Conservation (phyloP, 768 basidiomycete genomes). For the Amylocystis lapponica region DNA sequence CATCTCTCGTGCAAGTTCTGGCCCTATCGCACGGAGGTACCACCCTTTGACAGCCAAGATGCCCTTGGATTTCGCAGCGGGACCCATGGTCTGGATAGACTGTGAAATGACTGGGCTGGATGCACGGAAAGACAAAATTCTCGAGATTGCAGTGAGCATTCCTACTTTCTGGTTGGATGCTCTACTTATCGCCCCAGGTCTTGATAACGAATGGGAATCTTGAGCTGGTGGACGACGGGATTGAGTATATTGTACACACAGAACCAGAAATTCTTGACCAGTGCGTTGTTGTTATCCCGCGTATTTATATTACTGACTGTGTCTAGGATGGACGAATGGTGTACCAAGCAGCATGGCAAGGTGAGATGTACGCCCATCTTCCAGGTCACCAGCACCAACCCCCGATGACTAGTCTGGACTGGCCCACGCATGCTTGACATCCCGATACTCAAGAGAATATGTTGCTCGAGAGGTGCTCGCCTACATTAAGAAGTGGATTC, state of each 20-base stretch:
- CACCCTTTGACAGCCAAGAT: too few relatives aligned
- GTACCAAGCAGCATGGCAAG: constrained; percentile 70
- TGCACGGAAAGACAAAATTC: constrained; percentile 57
- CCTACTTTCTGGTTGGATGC: not conserved
- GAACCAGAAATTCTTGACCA: constrained; percentile 64
- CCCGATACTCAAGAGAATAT: constrained; percentile 53
- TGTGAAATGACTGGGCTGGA: constrained; percentile 86
- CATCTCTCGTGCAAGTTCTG: too few relatives aligned
- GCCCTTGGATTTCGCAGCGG: constrained; percentile 43
- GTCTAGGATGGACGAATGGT: constrained; percentile 84
- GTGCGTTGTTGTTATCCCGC: constrained; percentile 35
- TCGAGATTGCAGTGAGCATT: constrained; percentile 69
- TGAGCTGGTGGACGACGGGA: constrained; percentile 72
- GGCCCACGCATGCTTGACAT: constrained; percentile 71
- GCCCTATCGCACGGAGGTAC: too few relatives aligned
- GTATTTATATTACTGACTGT: constrained; percentile 1
- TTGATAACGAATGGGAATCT: constrained; percentile 85
- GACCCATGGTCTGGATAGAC: constrained; percentile 79
- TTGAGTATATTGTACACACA: constrained; percentile 69
- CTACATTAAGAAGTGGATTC: constrained; percentile 87
- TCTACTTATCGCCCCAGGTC: constrained; percentile 60
- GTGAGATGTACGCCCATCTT: constrained; percentile 35
- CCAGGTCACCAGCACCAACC: not conserved
- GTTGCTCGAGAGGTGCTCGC: constrained; percentile 58
- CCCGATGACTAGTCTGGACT: constrained; percentile 70